Evolutionary conservation across 441 rosid genomes (phyloP), one percentile per base, ranked within the genome.

Genomic region (Biscutella laevigata): DNA sequence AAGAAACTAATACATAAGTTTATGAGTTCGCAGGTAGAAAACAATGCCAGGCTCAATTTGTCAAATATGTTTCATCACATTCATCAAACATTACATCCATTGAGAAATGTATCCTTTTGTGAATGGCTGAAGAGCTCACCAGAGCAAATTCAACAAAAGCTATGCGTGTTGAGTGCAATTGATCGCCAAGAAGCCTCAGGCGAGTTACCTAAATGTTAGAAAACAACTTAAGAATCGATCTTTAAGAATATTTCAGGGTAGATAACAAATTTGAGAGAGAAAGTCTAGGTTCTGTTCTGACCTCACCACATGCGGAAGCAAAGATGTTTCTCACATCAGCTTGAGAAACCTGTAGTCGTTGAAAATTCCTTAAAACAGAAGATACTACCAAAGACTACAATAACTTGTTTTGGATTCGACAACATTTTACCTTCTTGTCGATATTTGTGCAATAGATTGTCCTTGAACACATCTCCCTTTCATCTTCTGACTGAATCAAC

Each of bases 381-480:
- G 9, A 46, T 13, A 32, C 9, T 34, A 57, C 28, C 3, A 11
- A 25, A 36, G 7, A 39, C 5, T 13, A 51, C 1, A 43, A 35
- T 1, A 41, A 19, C 26, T 5, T 7, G 7, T 15, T 10, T 10
- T 28, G 16, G 5, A 20, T 16, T 49, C 32, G 33, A 6, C 7
- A 40, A n/a, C n/a, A n/a, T n/a, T 11, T 13, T 55, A 79, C 88
- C 80, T 74, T 79, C 69, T 79, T 82, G 71, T 75, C 88, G 14
- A 82, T 77, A 46, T 82, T 82, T 62, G 88, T 82, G 68, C 88
- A 82, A 56, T 82, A 82, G 51, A 82, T 72, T 4, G 88, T 82
- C 73, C 88, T 77, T 32, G 76, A 22, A 61, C 88, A 82, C 85
- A 79, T 82, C 70, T 82, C 85, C 69, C 85, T 77, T 67, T 82